Percentiles rank a stretch among this genome's conserved stretches.
Evolutionary conservation across 225 moss, liverwort and hornwort species (phyloP).

Genomic region (Marchantia paleacea): DNA sequence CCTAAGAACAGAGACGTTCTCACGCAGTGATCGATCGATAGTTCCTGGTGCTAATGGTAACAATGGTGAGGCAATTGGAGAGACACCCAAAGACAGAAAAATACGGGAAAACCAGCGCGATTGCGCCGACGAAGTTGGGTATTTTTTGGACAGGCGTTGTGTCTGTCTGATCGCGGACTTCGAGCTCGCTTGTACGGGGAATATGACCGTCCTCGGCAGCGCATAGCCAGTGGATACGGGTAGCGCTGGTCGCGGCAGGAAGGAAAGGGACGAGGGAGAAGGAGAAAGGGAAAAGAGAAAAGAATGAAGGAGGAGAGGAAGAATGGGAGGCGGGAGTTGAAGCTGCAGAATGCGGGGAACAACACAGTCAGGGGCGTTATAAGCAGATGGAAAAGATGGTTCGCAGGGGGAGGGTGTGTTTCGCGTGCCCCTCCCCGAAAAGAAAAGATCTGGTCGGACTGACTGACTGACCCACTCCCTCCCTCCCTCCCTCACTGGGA

Average conservation of each 20-base stretch:
- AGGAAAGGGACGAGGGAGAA: background rate
- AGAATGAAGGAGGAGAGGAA: background rate
- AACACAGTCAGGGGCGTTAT: background rate
- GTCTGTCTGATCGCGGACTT: no score
- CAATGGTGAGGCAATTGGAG: no score
- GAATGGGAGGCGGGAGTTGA: background rate
- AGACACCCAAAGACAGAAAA: background rate
- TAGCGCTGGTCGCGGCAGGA: background rate
- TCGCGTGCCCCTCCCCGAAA: background rate
- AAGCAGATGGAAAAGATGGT: background rate
- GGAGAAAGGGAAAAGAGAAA: background rate
- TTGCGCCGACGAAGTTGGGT: no score
- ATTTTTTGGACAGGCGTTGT: no score
- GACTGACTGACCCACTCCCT: no score
- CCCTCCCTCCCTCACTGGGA: no score
- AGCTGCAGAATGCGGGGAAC: background rate
- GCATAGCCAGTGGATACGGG: background rate
- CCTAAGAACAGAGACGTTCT: no score
- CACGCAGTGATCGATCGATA: no score
- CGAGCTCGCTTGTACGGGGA: background rate
- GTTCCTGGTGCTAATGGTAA: no score
- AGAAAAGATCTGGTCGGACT: conserved; percentile 9
- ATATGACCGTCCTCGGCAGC: background rate
- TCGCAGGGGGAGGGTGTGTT: background rate
- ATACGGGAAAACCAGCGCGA: background rate